Evolutionary conservation across 2,329 filamentous ascomycete genomes (phyloP).

Genomic region (Fusarium compactum): DNA sequence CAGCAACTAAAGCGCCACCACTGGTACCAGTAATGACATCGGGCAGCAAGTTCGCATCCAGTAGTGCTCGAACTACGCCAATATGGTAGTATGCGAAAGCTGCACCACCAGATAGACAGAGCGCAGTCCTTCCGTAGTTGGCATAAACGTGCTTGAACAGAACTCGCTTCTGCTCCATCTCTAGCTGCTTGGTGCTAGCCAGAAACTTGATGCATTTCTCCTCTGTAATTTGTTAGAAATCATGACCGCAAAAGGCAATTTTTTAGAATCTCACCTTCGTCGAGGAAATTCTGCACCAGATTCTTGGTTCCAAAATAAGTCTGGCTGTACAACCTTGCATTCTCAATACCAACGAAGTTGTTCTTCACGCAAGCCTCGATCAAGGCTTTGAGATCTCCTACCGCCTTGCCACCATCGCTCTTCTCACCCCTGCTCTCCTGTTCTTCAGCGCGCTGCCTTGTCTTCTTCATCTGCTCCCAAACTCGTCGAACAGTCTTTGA

Average conservation of each 20-base stretch:
- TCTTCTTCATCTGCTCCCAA: conserved; percentile 77
- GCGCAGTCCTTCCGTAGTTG: conserved; percentile 91
- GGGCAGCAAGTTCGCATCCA: conserved; percentile 87
- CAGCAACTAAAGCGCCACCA: conserved; percentile 90
- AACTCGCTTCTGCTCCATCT: conserved; percentile 77
- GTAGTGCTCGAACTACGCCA: conserved; percentile 87
- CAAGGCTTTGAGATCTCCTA: conserved; percentile 81
- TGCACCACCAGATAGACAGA: conserved; percentile 93
- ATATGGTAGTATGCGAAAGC: conserved; percentile 98
- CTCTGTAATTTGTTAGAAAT: conserved; percentile 58
- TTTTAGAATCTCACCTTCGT: conserved; percentile 71
- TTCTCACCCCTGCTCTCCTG: conserved; percentile 58
- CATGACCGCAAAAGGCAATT: neutral
- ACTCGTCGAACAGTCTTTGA: conserved; percentile 83
- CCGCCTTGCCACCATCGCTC: conserved; percentile 59
- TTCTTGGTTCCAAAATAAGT: conserved; percentile 99
- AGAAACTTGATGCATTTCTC: conserved; percentile 76
- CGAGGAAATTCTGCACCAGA: conserved; percentile 88
- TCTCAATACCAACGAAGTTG: conserved; percentile 96
- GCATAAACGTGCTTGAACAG: conserved; percentile 90
- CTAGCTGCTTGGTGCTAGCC: conserved; percentile 73
- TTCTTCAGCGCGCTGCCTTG: conserved; percentile 70
- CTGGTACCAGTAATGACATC: conserved; percentile 97
- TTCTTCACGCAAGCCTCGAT: conserved; percentile 95
- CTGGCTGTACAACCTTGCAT: conserved; percentile 93